Base-by-base conservation (phyloP, 148 eudicot genomes). In the Rheum nobile region DNA sequence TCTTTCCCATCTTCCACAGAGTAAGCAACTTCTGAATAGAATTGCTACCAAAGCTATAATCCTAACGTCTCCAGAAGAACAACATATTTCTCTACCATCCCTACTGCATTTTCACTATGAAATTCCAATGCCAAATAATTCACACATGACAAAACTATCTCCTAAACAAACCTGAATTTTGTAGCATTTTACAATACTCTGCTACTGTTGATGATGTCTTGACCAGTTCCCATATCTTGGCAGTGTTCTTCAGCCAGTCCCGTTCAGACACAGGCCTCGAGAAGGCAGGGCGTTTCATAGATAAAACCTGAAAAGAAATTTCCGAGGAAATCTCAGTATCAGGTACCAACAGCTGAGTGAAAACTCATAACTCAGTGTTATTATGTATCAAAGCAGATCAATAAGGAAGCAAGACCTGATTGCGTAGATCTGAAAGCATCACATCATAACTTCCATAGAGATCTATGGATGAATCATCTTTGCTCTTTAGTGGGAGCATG, bases 211-310 rank as follows among this genome's bases (percentile, higher is more conserved):
- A 71, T 77, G 95, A 90, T 75, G 78, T 86, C 84, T 86, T 92
- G 79, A 92, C 84, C 74, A 86, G 76, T 6, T 92, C 97, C 97
- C 97, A 89, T 82, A 92, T 85, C 87, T 88, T 92, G 67, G 85
- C 88, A 57, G 92, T 88, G 75, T 85, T 92, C 87, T 92, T 92
- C 77, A 92, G 82, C 97, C 97, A 92, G 74, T 89, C 97, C 9
- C 95, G 83, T 77, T 89, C 97, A 32, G 97, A 88, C 28, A 89
- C 84, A 13, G 91, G 84, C 75, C 95, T 88, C 57, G 89, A 81
- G 46, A 92, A 92, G 2, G 89, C 78, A 13, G 92, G 87, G 57
- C 83, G 73, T 52, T 73, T 69, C 95, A 88, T 92, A 4, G 95
- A 88, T 76, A 92, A 78, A 52, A 87, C 85, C 90, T 87, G 26